Evolutionary conservation across 1,139 yeast species (phyloP).

Genomic region (Geotrichum carabidarum): DNA sequence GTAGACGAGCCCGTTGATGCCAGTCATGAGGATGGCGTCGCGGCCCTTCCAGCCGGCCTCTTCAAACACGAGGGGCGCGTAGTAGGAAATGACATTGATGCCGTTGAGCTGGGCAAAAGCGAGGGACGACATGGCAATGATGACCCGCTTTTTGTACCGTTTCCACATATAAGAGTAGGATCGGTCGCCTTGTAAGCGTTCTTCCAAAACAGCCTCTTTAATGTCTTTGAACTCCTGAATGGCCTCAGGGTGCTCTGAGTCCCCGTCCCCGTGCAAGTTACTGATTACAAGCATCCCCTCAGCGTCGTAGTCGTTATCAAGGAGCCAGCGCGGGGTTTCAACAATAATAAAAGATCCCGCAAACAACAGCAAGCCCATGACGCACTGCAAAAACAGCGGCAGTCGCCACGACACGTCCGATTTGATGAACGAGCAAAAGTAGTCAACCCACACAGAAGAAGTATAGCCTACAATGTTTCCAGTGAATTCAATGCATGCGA

Average conservation of each 20-base stretch:
- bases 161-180: constrained; percentile 66
- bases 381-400: constrained; percentile 72
- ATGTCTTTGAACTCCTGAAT: constrained; percentile 68
- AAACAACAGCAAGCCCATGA: constrained; percentile 63
- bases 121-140: constrained; percentile 85
- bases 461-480: constrained; percentile 87
- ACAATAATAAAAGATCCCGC: constrained; percentile 72
- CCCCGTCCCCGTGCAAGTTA: constrained; percentile 65
- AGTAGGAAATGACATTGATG: constrained; percentile 83
- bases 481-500: constrained; percentile 88
- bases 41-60: constrained; percentile 93
- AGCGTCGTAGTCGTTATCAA: constrained; percentile 80
- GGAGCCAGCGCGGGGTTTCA: constrained; percentile 84
- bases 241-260: constrained; percentile 51
- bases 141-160: constrained; percentile 64
- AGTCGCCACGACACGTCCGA: constrained; percentile 65
- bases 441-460: constrained; percentile 85
- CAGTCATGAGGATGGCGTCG: constrained; percentile 85
- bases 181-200: constrained; percentile 71
- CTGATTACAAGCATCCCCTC: constrained; percentile 82
- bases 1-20: constrained; percentile 75
- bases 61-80: constrained; percentile 90
- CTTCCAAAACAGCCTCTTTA: constrained; percentile 67
- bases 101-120: constrained; percentile 92
- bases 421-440: constrained; percentile 60